Percentiles rank a stretch among this genome's conserved stretches.
These are phyloP conservation scores for Pezicula rhizophila DNA, from an alignment of 2,329 filamentous ascomycete species.

Conservation along the genomic window DNA sequence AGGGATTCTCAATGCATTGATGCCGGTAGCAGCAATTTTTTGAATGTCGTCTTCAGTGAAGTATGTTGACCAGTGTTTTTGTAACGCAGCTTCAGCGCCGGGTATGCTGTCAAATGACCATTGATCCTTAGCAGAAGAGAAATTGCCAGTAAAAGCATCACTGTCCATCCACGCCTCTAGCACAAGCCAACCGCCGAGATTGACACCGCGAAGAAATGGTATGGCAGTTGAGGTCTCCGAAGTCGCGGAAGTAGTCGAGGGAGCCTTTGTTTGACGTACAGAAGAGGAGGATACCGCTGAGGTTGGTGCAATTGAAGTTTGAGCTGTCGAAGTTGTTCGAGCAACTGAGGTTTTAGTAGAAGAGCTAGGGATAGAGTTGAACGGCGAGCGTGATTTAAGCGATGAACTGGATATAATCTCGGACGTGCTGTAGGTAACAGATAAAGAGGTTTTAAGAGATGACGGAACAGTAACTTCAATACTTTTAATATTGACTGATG, in stretches of 20 bases:
- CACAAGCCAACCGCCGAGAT: conserved; percentile 29
- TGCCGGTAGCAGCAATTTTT: conserved; percentile 43
- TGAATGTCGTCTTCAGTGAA: conserved; percentile 35
- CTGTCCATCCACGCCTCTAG: conserved; percentile 37
- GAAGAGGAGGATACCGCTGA: neutral
- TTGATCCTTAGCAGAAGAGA: conserved; percentile 29
- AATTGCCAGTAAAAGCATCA: conserved; percentile 26
- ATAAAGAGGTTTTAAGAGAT: too few species aligned
- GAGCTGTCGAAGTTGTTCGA: neutral
- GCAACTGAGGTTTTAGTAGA: neutral
- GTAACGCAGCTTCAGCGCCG: conserved; percentile 40
- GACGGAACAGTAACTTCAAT: too few species aligned
- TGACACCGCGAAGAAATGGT: conserved; percentile 30
- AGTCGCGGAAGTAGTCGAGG: neutral
- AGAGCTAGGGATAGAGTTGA: neutral
- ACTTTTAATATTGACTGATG: too few species aligned
- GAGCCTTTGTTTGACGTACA: neutral
- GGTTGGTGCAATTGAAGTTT: neutral
- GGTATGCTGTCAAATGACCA: conserved; percentile 30
- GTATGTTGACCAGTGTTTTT: conserved; percentile 43
- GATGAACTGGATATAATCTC: neutral
- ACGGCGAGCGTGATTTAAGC: neutral
- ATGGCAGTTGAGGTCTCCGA: conserved; percentile 2
- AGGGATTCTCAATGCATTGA: conserved; percentile 53
- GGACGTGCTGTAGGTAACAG: neutral